Evolutionary conservation across 2,329 filamentous ascomycete genomes (phyloP).

Genomic region (Ceratocystis ficicola): DNA sequence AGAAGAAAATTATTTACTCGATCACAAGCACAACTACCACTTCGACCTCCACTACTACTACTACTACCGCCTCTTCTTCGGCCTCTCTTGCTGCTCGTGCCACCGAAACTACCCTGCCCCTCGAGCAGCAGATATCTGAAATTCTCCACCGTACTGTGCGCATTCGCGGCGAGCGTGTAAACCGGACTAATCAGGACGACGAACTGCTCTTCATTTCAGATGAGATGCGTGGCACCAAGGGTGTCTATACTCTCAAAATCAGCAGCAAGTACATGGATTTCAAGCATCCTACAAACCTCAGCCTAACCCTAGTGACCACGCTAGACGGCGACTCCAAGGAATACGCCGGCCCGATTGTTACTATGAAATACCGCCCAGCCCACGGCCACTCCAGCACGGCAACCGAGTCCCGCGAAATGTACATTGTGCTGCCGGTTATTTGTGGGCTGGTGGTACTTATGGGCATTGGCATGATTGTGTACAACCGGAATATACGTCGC

Average conservation of each 20-base stretch:
- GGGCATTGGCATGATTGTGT: conserved; percentile 45
- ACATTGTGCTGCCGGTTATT: conserved; percentile 42
- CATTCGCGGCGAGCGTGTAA: conserved; percentile 31
- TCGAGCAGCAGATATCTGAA: neutral
- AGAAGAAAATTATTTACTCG: conserved; percentile 30
- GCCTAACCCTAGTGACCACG: conserved; percentile 35
- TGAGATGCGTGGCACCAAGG: conserved; percentile 32
- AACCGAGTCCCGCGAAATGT: conserved; percentile 34
- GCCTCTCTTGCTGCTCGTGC: neutral
- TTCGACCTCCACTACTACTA: neutral
- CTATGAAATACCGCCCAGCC: conserved; percentile 28
- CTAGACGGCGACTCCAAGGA: conserved; percentile 30
- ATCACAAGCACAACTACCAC: conserved; percentile 11
- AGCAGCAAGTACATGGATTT: conserved; percentile 31
- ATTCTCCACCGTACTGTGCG: conserved; percentile 21
- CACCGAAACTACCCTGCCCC: neutral
- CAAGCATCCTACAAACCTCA: conserved; percentile 36
- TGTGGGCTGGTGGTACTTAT: conserved; percentile 38
- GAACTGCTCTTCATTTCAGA: conserved; percentile 31
- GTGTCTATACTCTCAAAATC: conserved; percentile 39
- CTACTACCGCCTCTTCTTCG: neutral
- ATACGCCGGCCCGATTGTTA: conserved; percentile 35
- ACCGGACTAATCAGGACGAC: conserved; percentile 33
- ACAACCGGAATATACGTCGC: conserved; percentile 40
- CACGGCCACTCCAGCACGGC: conserved; percentile 27